Percentiles rank a stretch among this genome's conserved stretches.
These are phyloP conservation scores for Ceratobasidium sp. DNA, from an alignment of 1,284 basidiomycete genomes.

Conservation along the genomic window DNA sequence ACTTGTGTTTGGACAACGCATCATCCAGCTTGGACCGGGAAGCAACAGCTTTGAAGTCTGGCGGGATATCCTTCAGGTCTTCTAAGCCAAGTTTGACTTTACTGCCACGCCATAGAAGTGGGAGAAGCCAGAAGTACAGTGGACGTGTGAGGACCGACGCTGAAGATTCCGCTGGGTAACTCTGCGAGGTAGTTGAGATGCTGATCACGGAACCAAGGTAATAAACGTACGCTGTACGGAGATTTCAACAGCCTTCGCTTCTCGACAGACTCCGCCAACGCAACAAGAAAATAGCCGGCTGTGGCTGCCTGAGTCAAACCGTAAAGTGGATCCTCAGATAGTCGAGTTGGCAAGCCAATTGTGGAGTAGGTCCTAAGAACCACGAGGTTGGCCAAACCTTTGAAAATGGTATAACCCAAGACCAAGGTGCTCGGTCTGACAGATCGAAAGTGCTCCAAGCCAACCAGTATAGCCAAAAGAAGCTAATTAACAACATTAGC, in stretches of 20 bases:
- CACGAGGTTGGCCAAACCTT: background rate
- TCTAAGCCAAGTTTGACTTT: conserved; percentile 13
- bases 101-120: conserved; percentile 8
- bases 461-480: background rate
- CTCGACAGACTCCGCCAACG: conserved; percentile 8
- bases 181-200: background rate
- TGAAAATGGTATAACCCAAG: conserved; percentile 13
- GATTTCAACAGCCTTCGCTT: conserved; percentile 12
- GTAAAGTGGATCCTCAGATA: background rate
- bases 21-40: background rate
- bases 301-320: background rate
- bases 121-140: conserved; percentile 16
- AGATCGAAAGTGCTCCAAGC: conserved; percentile 25
- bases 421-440: conserved; percentile 8
- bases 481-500: background rate
- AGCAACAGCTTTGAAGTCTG: background rate
- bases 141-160: conserved; percentile 4
- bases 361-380: conserved; percentile 3
- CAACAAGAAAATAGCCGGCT: background rate
- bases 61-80: conserved; percentile 9
- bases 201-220: background rate
- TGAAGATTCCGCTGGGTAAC: background rate
- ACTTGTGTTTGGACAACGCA: conserved; percentile 1
- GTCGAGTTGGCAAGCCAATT: background rate
- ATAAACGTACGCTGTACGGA: conserved; percentile 6